These are phyloP conservation scores for Scorias spongiosa DNA, from an alignment of 2,329 filamentous ascomycete genomes.

Conservation along the genomic window DNA sequence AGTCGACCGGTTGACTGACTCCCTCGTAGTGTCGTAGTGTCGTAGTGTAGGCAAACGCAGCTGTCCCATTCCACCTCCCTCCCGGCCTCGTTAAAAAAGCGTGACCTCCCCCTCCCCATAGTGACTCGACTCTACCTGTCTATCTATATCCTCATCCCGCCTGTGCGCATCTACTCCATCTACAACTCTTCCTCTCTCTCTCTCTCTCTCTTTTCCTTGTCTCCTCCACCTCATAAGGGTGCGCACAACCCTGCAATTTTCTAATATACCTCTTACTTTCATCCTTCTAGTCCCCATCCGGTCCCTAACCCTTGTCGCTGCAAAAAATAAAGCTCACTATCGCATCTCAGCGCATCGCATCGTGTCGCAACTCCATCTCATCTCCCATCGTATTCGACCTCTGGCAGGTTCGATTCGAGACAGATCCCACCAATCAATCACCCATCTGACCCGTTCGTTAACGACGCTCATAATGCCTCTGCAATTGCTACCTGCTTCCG, in stretches of 20 bases:
- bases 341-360: constrained; percentile 10
- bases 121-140: background rate
- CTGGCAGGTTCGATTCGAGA: background rate
- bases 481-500: constrained; percentile 84
- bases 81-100: background rate
- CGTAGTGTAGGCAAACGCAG: no score
- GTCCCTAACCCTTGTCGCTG: background rate
- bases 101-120: background rate
- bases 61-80: background rate
- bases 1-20: no score
- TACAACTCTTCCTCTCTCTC: background rate
- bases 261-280: background rate
- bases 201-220: background rate
- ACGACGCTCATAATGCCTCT: constrained; percentile 84
- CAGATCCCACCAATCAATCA: background rate
- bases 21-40: no score
- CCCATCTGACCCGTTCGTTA: background rate
- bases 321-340: constrained; percentile 11
- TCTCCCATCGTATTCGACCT: background rate
- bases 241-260: background rate
- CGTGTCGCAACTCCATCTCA: constrained; percentile 6
- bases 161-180: background rate
- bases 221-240: background rate
- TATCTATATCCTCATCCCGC: background rate
- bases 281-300: background rate